Percentiles rank a stretch among this genome's conserved stretches.
Evolutionary conservation across 2,329 filamentous ascomycete genomes (phyloP).

Genomic region (Verticillium nubilum): DNA sequence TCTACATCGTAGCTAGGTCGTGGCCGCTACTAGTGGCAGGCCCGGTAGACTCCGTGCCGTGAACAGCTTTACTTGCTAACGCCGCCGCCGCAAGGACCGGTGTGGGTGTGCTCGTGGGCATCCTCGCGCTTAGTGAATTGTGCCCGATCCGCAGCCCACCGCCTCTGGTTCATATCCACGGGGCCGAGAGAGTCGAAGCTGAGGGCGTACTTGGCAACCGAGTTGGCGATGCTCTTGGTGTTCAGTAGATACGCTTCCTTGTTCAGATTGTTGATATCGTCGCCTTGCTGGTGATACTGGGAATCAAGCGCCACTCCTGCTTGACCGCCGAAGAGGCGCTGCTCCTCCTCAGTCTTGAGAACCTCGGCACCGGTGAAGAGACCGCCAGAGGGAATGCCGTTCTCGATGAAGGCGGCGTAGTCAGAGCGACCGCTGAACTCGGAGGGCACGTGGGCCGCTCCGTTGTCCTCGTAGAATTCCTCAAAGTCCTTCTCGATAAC

Average conservation of each 20-base stretch:
- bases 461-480: constrained; percentile 43
- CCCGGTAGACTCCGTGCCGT: neutral
- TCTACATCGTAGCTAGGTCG: neutral
- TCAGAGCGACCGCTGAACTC: constrained; percentile 63
- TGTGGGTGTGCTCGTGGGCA: constrained; percentile 17
- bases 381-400: constrained; percentile 61
- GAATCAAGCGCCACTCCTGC: constrained; percentile 43
- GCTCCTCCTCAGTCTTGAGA: constrained; percentile 56
- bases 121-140: constrained; percentile 20
- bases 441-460: constrained; percentile 49
- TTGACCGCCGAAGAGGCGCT: constrained; percentile 54
- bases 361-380: constrained; percentile 64
- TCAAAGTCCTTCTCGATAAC: constrained; percentile 55
- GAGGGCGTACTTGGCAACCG: constrained; percentile 33
- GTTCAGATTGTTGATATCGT: constrained; percentile 32
- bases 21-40: neutral
- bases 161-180: constrained; percentile 19
- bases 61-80: neutral
- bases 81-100: constrained; percentile 23
- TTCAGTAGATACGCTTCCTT: constrained; percentile 39
- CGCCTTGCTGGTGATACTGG: constrained; percentile 40
- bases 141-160: constrained; percentile 22
- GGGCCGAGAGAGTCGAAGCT: constrained; percentile 29
- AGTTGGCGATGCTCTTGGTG: constrained; percentile 35
- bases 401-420: constrained; percentile 62